These are phyloP conservation scores for Soucietia sequanensis DNA, from an alignment of 805 yeast genomes.

Conservation along the genomic window DNA sequence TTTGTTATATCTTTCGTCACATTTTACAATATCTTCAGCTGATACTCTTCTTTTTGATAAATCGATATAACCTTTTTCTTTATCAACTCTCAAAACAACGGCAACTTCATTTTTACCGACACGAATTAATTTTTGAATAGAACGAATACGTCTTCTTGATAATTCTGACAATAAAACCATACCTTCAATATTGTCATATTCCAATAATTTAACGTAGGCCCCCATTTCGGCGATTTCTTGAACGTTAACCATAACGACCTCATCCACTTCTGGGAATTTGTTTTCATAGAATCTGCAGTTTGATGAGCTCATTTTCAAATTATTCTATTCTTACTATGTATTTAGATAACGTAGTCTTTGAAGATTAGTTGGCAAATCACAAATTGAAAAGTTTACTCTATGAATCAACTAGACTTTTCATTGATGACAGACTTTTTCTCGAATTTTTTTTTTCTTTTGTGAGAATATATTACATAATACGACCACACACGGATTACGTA, in stretches of 20 bases:
- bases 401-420: too few species aligned
- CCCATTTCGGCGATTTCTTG: slow-evolving; percentile 99
- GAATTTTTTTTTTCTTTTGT: too few species aligned
- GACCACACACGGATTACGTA: too few species aligned
- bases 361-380: too few species aligned
- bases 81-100: slow-evolving; percentile 95
- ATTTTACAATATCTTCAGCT: slow-evolving; percentile 94
- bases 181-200: slow-evolving; percentile 98
- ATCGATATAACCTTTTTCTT: slow-evolving; percentile 98
- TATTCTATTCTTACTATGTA: too few species aligned
- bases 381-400: too few species aligned
- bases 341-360: too few species aligned
- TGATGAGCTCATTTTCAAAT: slow-evolving; percentile 67
- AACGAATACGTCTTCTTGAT: slow-evolving; percentile 97
- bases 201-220: slow-evolving; percentile 92
- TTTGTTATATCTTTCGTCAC: slow-evolving; percentile 96
- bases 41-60: slow-evolving; percentile 96
- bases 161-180: slow-evolving; percentile 95
- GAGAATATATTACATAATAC: too few species aligned
- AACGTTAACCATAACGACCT: slow-evolving; percentile 98
- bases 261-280: slow-evolving; percentile 98
- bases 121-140: slow-evolving; percentile 94
- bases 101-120: slow-evolving; percentile 99
- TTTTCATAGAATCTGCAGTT: slow-evolving; percentile 97
- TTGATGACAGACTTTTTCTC: too few species aligned